phyloP scores from a whole-genome alignment of 1,284 basidiomycete species.

The Ceratobasidium sp. region DNA sequence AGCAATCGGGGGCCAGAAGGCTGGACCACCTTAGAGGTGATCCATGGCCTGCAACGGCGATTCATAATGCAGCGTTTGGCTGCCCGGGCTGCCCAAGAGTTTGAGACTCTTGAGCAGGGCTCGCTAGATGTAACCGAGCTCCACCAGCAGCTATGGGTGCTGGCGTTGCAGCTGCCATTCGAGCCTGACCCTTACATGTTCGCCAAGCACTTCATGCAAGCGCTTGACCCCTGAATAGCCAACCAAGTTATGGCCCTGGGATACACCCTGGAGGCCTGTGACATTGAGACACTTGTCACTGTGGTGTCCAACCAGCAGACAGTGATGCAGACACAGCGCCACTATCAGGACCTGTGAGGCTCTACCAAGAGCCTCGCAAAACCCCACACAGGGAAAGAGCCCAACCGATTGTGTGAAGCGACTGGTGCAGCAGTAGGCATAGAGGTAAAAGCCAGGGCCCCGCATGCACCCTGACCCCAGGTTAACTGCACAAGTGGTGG shows the following conservation, averaged over 20 bases:
- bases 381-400: no score
- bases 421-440: no score
- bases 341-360: not conserved
- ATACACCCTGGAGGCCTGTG: not conserved
- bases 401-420: no score
- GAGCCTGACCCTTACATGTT: not conserved
- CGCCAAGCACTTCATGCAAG: not conserved
- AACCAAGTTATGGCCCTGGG: not conserved
- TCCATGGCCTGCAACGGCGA: conserved; percentile 1
- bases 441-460: no score
- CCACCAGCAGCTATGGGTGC: not conserved
- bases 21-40: conserved; percentile 7
- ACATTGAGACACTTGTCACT: not conserved
- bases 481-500: no score
- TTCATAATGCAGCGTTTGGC: not conserved
- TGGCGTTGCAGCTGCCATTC: not conserved
- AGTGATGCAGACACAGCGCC: not conserved
- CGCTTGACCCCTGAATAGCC: not conserved
- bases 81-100: not conserved
- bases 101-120: not conserved
- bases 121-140: not conserved
- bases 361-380: no score
- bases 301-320: not conserved
- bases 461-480: no score
- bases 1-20: not conserved